Percentiles rank a stretch among this genome's conserved stretches.
These are phyloP conservation scores for Saccharomycopsis hybrid DNA, from an alignment of 1,139 yeast genomes.

Conservation along the genomic window DNA sequence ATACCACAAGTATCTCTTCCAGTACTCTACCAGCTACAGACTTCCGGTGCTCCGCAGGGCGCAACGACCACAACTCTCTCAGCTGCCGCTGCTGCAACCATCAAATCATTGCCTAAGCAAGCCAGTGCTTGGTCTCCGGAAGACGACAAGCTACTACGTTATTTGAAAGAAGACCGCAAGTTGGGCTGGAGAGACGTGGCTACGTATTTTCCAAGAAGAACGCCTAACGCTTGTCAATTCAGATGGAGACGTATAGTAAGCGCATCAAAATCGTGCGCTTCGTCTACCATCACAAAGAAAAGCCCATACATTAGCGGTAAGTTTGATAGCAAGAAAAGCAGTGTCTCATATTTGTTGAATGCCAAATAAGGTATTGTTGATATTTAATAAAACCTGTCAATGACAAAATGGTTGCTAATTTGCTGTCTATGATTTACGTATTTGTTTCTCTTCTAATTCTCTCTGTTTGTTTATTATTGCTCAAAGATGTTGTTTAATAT, in stretches of 20 bases:
- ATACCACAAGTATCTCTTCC: too few relatives aligned
- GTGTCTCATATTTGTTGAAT: slow-evolving; percentile 9
- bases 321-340: slow-evolving; percentile 6
- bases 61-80: too few relatives aligned
- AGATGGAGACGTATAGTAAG: slow-evolving; percentile 60
- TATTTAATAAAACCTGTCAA: too few relatives aligned
- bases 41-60: background rate
- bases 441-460: too few relatives aligned
- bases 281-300: background rate
- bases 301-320: background rate
- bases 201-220: slow-evolving; percentile 58
- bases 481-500: too few relatives aligned
- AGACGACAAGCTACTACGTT: slow-evolving; percentile 63
- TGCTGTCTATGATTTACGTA: too few relatives aligned
- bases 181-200: slow-evolving; percentile 82
- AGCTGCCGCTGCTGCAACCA: background rate
- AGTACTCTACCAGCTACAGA: background rate
- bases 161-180: slow-evolving; percentile 63
- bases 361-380: background rate
- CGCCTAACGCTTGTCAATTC: slow-evolving; percentile 80
- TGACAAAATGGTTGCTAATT: too few relatives aligned
- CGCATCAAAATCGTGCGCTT: slow-evolving; percentile 15
- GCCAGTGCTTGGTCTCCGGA: slow-evolving; percentile 63
- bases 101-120: slow-evolving; percentile 13
- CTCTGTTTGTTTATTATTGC: too few relatives aligned